Percentiles rank a stretch among this genome's conserved stretches.
Evolutionary conservation across 2,329 filamentous ascomycete genomes (phyloP).

Genomic region (Didymella pinodella): DNA sequence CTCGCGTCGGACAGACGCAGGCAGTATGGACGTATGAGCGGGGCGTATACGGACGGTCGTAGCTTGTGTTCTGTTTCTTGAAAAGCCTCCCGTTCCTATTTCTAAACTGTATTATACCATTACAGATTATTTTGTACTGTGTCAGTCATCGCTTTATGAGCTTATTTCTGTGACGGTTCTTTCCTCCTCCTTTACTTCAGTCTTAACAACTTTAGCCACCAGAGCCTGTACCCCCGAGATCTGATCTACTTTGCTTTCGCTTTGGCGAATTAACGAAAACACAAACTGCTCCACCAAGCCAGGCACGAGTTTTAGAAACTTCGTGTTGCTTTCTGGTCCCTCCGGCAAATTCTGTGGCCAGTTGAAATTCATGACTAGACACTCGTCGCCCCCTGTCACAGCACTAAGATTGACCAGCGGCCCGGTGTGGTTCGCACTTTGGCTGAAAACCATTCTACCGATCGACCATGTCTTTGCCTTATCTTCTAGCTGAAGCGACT

Average conservation of each 20-base stretch:
- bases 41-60: slow-evolving; percentile 13
- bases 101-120: not conserved
- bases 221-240: no score
- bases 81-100: no score
- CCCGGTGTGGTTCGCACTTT: slow-evolving; percentile 52
- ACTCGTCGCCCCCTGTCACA: slow-evolving; percentile 56
- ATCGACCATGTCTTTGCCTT: slow-evolving; percentile 34
- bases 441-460: slow-evolving; percentile 56
- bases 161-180: no score
- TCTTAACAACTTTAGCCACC: no score
- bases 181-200: no score
- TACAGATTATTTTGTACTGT: no score
- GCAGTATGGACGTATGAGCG: slow-evolving; percentile 32
- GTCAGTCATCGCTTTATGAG: no score
- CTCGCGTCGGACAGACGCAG: not conserved
- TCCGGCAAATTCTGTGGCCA: slow-evolving; percentile 54
- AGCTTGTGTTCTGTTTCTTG: not conserved
- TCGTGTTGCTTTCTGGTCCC: slow-evolving; percentile 14
- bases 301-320: slow-evolving; percentile 15
- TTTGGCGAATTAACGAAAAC: no score
- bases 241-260: no score
- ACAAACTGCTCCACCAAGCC: slow-evolving; percentile 3
- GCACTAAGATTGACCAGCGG: slow-evolving; percentile 51
- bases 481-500: not conserved
- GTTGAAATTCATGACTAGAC: slow-evolving; percentile 51